A percentile compares a stretch with the other conserved stretches of the same genome.
Conservation (phyloP, 495 filamentous ascomycete genomes). For the Daldinia decipiens region DNA sequence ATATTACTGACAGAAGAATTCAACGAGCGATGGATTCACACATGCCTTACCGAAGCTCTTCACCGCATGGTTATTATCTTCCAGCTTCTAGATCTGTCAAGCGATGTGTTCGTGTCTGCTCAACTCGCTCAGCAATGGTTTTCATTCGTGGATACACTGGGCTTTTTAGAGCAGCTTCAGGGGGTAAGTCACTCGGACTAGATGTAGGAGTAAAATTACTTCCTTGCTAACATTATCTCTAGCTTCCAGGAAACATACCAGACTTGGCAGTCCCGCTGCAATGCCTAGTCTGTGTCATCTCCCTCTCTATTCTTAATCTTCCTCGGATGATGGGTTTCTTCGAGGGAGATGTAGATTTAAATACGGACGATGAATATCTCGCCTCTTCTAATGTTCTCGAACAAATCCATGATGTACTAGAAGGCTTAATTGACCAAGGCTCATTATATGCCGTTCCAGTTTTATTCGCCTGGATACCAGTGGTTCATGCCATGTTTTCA, state of each 20-base stretch:
- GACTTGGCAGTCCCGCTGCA: slow-evolving; percentile 71
- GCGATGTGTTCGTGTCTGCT: slow-evolving; percentile 64
- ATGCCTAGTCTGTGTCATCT: slow-evolving; percentile 74
- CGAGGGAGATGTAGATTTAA: slow-evolving; percentile 52
- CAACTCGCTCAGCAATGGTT: slow-evolving; percentile 77
- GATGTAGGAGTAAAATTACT: neutral
- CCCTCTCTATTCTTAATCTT: slow-evolving; percentile 78
- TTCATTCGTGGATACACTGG: slow-evolving; percentile 68
- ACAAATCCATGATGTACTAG: slow-evolving; percentile 71
- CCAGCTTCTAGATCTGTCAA: slow-evolving; percentile 68
- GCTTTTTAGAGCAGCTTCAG: slow-evolving; percentile 70
- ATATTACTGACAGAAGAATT: slow-evolving; percentile 56
- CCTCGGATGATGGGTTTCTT: slow-evolving; percentile 59
- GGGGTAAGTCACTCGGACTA: slow-evolving; percentile 57
- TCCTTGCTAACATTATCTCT: slow-evolving; percentile 47
- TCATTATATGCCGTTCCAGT: slow-evolving; percentile 67
- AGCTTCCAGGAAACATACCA: slow-evolving; percentile 51
- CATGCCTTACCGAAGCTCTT: slow-evolving; percentile 71
- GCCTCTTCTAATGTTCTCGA: slow-evolving; percentile 68
- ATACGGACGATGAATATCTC: slow-evolving; percentile 65
- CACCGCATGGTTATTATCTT: slow-evolving; percentile 80
- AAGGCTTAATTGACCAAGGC: slow-evolving; percentile 58
- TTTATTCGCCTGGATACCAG: slow-evolving; percentile 78
- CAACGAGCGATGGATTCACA: slow-evolving; percentile 70
- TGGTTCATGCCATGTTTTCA: slow-evolving; percentile 74